A percentile compares a stretch with the other conserved stretches of the same genome.
These are phyloP conservation scores for Chenopodium album DNA, from an alignment of 148 eudicot genomes.

Conservation along the genomic window DNA sequence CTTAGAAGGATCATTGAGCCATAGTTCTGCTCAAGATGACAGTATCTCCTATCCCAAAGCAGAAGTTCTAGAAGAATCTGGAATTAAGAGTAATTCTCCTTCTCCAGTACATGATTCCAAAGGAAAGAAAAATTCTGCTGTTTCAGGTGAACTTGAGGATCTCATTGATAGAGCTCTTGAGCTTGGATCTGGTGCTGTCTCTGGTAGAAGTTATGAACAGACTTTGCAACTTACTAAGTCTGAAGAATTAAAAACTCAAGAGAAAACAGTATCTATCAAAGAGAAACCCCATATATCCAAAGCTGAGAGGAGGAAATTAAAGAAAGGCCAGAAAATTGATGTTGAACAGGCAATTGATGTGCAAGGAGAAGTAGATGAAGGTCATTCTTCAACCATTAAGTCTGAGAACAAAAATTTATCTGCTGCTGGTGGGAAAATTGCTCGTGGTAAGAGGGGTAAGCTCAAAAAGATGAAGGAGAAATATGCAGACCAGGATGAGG, in stretches of 20 bases:
- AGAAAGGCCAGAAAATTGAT: constrained; percentile 68
- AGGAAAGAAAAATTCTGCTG: constrained; percentile 35
- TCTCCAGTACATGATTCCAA: constrained; percentile 31
- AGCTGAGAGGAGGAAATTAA: constrained; percentile 87
- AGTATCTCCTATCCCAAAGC: constrained; percentile 24
- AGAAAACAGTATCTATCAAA: constrained; percentile 37
- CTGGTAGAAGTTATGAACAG: constrained; percentile 52
- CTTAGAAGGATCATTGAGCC: constrained; percentile 19
- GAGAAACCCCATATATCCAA: constrained; percentile 85
- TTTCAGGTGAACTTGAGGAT: constrained; percentile 67
- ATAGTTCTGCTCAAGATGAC: constrained; percentile 22
- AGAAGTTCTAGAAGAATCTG: constrained; percentile 31
- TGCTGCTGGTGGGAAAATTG: constrained; percentile 58
- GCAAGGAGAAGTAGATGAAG: constrained; percentile 40
- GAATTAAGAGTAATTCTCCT: constrained; percentile 29
- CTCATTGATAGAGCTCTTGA: constrained; percentile 93
- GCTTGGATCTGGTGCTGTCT: constrained; percentile 71
- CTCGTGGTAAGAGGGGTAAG: constrained; percentile 92
- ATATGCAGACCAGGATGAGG: constrained; percentile 97
- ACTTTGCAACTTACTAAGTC: constrained; percentile 34
- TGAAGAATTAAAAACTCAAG: constrained; percentile 43
- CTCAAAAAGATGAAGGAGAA: constrained; percentile 96
- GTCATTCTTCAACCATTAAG: constrained; percentile 32
- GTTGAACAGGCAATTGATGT: constrained; percentile 30
- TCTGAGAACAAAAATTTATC: constrained; percentile 42